Evolutionary conservation across 2,329 filamentous ascomycete genomes (phyloP), one percentile per base, ranked within the genome.

Genomic region (Alternaria brassicae): DNA sequence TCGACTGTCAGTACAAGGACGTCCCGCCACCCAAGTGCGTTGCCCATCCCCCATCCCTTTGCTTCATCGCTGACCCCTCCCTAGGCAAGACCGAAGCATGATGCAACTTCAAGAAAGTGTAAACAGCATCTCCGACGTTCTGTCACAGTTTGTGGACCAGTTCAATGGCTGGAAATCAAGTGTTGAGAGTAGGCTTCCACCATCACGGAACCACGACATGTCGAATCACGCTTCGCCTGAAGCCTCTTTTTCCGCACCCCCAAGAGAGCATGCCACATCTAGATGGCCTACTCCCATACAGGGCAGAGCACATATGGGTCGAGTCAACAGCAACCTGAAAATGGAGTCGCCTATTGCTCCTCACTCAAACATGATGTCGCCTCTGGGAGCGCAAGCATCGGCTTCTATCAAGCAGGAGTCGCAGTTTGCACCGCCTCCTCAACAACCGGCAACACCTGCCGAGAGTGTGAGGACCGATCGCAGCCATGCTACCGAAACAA

Each of bases 1-100:
- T 92, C 30, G 85, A 88, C 53, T 99, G 95, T 81, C 89, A 91
- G 77, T 98, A 97, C 77, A 89, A 93, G 66, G 93, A 97, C 72
- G 90, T 95, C 6, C 91, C 92, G 21, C 92, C 92, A 15, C 95
- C 96, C 73, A 94, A 96, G 91, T 96, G 84, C 76, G 90, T 44
- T 34, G 10, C 23, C 21, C 28, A 10, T 40, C 55, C 45, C 30
- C 34, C n/a, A n/a, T 13, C 28, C 34, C 23, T 45, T 40, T 51
- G 21, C 23, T 52, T n/a, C 30, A 8, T 41, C 23, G 51, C 67
- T 73, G 59, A 73, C 73, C 61, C 61, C 17, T 8, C 60, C 47
- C 42, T 56, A 77, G 75, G 54, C 78, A 84, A 77, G 78, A 84
- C 70, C 68, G 82, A 74, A 84, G 82, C 65, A 80, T 83, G 71